Conservation (phyloP, 257 asterid species). For the Anisodus tanguticus region DNA sequence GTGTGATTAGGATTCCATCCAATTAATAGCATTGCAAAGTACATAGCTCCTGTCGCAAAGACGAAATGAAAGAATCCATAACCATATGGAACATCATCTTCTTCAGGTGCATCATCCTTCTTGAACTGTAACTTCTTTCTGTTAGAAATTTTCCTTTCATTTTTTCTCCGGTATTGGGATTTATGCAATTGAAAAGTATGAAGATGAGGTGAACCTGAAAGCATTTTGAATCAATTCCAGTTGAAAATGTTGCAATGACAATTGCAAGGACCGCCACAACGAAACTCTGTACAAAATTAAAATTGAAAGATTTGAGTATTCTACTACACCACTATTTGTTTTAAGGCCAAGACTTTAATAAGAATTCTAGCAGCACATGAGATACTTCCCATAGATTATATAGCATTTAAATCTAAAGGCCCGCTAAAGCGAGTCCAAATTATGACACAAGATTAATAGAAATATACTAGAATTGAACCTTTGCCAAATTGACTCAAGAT, state of each 20-base stretch:
- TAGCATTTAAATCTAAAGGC: neutral
- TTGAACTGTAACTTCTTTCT: constrained; percentile 41
- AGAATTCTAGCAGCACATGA: neutral
- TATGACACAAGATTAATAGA: neutral
- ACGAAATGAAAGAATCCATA: constrained; percentile 59
- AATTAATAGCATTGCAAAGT: constrained; percentile 58
- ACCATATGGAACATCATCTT: constrained; percentile 57
- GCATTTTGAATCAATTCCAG: constrained; percentile 59
- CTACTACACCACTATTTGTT: neutral
- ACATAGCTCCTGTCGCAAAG: constrained; percentile 64
- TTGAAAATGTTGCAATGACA: constrained; percentile 59
- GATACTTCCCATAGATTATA: neutral
- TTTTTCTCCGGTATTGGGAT: neutral
- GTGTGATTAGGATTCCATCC: constrained; percentile 61
- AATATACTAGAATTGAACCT: neutral
- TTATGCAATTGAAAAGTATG: neutral
- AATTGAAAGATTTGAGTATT: neutral
- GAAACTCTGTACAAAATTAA: constrained; percentile 51
- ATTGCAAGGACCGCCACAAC: constrained; percentile 55
- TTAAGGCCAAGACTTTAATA: neutral
- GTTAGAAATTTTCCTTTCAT: constrained; percentile 23
- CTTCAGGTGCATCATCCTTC: constrained; percentile 48
- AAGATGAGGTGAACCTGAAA: constrained; percentile 49
- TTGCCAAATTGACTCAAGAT: neutral
- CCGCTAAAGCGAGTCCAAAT: neutral